Evolutionary conservation across 1,139 yeast species (phyloP), one percentile per base, ranked within the genome.

Genomic region (Yamadazyma membranifaciens): DNA sequence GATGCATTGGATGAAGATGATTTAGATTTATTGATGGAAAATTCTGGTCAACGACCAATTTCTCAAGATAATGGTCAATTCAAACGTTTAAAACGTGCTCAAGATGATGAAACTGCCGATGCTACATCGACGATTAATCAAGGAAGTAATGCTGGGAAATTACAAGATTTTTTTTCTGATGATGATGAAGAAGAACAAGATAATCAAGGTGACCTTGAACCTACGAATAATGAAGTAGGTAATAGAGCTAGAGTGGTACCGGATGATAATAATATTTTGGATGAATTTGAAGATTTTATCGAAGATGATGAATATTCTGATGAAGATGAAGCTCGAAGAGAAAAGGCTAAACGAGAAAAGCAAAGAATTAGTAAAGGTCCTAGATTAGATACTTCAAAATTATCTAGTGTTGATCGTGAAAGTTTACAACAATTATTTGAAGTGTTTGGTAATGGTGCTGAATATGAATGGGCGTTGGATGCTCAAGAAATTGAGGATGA

Each of bases 391-490:
- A 68, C 87, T 24, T 72, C 83, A 9, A 83, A 83, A 48, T 72
- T 85, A 38, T 79, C 87, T 1, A 88, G 83, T 38, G 84, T 92
- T 34, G 96, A 94, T 54, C 84, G 95, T 46, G 98, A 92, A 57
- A 87, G 89, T 60, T 78, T 91, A 49, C 95, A 88, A 53, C 98
- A 92, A 59, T 78, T 92, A 55, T 89, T 82, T 56, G 98, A 92
- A 61, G 91, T 92, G 9, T 92, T 92, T 59, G 99, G 99, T 46
- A 94, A 89, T 60, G 99, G 98, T 36, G 92, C 84, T 46, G 98
- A 91, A 59, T 92, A 92, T 62, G 97, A 88, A 46, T 92, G 98
- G 98, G 98, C 98, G 2, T 72, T 94, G 45, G 97, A 88, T 55
- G 91, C 89, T 27, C 95, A 88, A 63, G 87, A 83, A 50, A 83